Evolutionary conservation across 2,329 filamentous ascomycete genomes (phyloP), one percentile per base, ranked within the genome.

Genomic region (Neonectria coccinea): DNA sequence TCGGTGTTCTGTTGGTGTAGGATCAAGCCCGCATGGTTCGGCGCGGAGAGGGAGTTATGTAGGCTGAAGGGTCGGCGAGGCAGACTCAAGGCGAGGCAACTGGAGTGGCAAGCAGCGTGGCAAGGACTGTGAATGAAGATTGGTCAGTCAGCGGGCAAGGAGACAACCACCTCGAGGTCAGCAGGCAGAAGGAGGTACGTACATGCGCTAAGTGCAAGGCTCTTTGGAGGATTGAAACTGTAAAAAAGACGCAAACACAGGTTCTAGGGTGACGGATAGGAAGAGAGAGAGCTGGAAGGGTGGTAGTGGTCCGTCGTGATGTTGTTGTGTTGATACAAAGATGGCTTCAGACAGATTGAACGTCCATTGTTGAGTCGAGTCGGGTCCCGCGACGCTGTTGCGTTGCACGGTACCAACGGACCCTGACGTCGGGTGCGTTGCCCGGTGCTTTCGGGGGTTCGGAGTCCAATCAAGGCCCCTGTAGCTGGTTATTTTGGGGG

Each of bases 11-110:
- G 47, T 62, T 16, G 44, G 33, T 22, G 16, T 56, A 14, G 51
- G 44, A 56, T 64, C 68, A 71, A 62, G 42, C 54, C 39, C 36
- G 68, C 71, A 73, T 73, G 50, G 51, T 58, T 59, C 42, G 51
- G 41, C 7, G 56, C 20, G 25, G 41, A n/a, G 60, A 27, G 20
- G 20, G 56, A 14, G 29, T 52, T 59, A 53, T 18, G 12, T 51
- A 57, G 41, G 33, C 44, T 58, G 18, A 11, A 33, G 14, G 55
- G 55, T 57, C 39, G 44, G n/a, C 39, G 11, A 55, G 60, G 60
- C 50, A 54, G 55, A 57, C 39, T 47, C 31, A 52, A 50, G 33
- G 51, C 2, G 51, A 63, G 22, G 47, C 4, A 22, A n/a, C 16
- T 18, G 29, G 16, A 36, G 56, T 58, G 56, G 56, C 56, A 58